A percentile compares a stretch with the other conserved stretches of the same genome.
These are phyloP conservation scores for Raffaelea deltoideospora DNA, from an alignment of 2,329 filamentous ascomycete genomes.

Conservation along the genomic window DNA sequence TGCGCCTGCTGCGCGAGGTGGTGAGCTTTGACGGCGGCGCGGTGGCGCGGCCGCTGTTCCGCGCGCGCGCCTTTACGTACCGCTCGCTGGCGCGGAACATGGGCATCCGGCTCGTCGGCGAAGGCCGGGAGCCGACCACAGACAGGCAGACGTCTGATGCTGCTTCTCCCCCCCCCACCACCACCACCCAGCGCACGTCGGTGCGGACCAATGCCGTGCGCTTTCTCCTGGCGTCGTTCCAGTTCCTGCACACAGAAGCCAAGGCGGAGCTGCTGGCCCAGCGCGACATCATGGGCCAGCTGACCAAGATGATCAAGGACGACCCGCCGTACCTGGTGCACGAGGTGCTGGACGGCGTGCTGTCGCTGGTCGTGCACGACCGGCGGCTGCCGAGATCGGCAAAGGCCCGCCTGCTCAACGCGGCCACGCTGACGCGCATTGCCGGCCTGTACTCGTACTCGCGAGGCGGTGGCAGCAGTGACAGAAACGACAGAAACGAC, in stretches of 20 bases:
- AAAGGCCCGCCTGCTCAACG: constrained; percentile 64
- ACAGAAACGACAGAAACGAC: too few species aligned
- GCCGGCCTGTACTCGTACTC: constrained; percentile 54
- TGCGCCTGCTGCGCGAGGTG: constrained; percentile 77
- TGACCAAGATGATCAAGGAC: constrained; percentile 63
- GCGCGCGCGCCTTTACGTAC: constrained; percentile 62
- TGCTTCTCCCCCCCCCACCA: too few species aligned
- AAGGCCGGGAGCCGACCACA: constrained; percentile 44
- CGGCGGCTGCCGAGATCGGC: constrained; percentile 53
- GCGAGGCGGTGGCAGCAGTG: constrained; percentile 24
- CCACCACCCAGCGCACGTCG: constrained; percentile 57
- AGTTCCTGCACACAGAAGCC: constrained; percentile 58
- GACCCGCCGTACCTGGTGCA: constrained; percentile 62
- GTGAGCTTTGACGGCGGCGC: constrained; percentile 73
- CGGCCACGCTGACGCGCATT: constrained; percentile 57
- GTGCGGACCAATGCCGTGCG: constrained; percentile 70
- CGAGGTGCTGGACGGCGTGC: constrained; percentile 60
- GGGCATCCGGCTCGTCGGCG: constrained; percentile 46
- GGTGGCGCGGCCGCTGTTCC: constrained; percentile 62
- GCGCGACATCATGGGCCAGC: constrained; percentile 48
- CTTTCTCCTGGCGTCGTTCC: constrained; percentile 66
- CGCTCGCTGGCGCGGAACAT: constrained; percentile 71
- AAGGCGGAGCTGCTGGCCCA: constrained; percentile 77
- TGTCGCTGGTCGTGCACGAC: constrained; percentile 59
- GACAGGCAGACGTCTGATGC: too few species aligned